Evolutionary conservation across 768 basidiomycete genomes (phyloP).

Genomic region (Lactarius quietus): DNA sequence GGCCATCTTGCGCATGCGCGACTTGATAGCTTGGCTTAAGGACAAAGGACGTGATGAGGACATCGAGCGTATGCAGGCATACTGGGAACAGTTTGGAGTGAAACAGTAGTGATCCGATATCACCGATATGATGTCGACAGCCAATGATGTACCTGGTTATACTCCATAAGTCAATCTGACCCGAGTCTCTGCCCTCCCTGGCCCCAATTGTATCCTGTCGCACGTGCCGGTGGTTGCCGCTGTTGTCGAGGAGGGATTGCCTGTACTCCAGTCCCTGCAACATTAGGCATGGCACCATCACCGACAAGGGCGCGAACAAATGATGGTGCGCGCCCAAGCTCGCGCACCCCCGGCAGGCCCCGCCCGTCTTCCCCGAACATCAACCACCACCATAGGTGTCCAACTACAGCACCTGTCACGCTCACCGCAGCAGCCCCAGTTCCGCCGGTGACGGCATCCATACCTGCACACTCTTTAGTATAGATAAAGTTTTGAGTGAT

Average conservation of each 20-base stretch:
- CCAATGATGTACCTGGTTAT: neutral
- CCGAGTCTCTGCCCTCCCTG: constrained; percentile 48
- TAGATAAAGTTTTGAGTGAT: neutral
- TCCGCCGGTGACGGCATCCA: constrained; percentile 68
- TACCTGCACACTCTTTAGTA: constrained; percentile 19
- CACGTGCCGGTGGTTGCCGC: constrained; percentile 25
- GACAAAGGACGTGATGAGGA: constrained; percentile 61
- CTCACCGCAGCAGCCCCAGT: constrained; percentile 50
- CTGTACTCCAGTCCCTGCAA: constrained; percentile 48
- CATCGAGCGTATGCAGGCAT: constrained; percentile 68
- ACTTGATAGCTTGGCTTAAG: constrained; percentile 81
- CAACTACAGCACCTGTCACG: constrained; percentile 68
- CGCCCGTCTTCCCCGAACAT: constrained; percentile 55
- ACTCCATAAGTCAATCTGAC: constrained; percentile 15
- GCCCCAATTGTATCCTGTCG: constrained; percentile 50
- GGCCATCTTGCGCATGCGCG: constrained; percentile 80
- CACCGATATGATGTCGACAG: neutral
- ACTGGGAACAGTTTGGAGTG: constrained; percentile 69
- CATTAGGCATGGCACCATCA: constrained; percentile 35
- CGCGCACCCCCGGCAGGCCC: constrained; percentile 51
- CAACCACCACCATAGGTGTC: constrained; percentile 80
- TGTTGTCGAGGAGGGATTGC: constrained; percentile 51
- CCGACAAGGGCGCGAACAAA: constrained; percentile 27
- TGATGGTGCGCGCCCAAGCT: constrained; percentile 37
- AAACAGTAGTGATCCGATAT: constrained; percentile 36